These are phyloP conservation scores for Dipsacomyces acuminosporus DNA, from an alignment of 371 early-diverging fungal genomes.

Conservation along the genomic window DNA sequence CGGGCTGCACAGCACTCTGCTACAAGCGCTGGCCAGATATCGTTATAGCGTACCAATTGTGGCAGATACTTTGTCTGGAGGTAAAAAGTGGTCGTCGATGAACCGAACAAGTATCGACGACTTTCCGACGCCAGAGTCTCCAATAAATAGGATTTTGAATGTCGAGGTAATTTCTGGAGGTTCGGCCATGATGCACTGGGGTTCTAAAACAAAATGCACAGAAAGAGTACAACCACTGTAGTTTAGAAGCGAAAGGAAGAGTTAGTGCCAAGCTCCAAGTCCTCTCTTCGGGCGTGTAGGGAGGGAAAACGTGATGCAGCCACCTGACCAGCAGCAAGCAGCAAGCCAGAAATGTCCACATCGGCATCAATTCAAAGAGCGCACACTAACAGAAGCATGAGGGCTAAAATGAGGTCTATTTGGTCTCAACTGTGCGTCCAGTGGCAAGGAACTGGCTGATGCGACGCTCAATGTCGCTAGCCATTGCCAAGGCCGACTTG, in stretches of 20 bases:
- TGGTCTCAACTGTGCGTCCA: conserved; percentile 13
- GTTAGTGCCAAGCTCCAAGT: too few relatives aligned
- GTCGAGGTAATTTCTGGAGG: conserved; percentile 53
- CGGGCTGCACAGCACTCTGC: too few relatives aligned
- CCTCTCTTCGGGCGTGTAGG: too few relatives aligned
- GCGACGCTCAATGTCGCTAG: conserved; percentile 56
- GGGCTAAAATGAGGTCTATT: not conserved
- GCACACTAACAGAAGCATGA: too few relatives aligned
- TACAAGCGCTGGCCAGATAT: too few relatives aligned
- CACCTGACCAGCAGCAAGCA: too few relatives aligned
- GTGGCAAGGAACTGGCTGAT: conserved; percentile 41
- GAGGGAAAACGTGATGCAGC: too few relatives aligned
- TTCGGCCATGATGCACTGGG: conserved; percentile 4
- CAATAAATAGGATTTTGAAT: conserved; percentile 97
- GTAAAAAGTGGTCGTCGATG: conserved; percentile 95
- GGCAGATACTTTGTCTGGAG: conserved; percentile 86
- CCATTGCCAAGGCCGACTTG: conserved; percentile 58
- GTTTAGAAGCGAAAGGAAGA: too few relatives aligned
- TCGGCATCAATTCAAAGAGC: too few relatives aligned
- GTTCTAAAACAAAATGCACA: not conserved
- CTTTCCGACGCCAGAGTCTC: conserved; percentile 99
- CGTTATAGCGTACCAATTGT: conserved; percentile 92
- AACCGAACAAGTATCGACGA: conserved; percentile 94
- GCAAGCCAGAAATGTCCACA: too few relatives aligned
- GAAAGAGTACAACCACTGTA: too few relatives aligned